Evolutionary conservation across 495 filamentous ascomycete species (phyloP), one percentile per base, ranked within the genome.

Genomic region (Darksidea phi): DNA sequence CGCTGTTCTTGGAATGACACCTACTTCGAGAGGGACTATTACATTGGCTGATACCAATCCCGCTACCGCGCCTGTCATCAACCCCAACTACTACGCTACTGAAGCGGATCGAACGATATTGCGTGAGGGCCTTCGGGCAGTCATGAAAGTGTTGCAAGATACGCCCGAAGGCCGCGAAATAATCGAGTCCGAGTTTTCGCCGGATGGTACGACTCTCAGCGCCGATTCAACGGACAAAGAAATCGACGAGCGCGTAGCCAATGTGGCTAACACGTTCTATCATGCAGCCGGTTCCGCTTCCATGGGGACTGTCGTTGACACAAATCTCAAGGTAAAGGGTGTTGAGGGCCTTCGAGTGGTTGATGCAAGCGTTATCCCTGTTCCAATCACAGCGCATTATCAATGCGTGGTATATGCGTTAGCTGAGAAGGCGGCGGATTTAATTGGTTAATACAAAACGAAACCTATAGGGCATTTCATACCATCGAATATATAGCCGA

Each of bases 31-130:
- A 3, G 86, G 86, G 25, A 73, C 75, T n/a, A 79, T 85, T 0
- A 75, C 67, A 0, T 74, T 89, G 25, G 75, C 79, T 28, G 84
- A 82, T 0, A 70, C 78, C 0, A 72, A 87, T 70, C 83, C 84
- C 0, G 57, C 70, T 2, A 80, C 75, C 8, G 77, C 80, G n/a
- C 77, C 84, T 0, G 57, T 77, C 0, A 84, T 86, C 63, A 77
- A 87, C 63, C 82, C 84, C 0, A 76, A 75, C 24, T 56, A 56
- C 38, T 46, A 24, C 17, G 23, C 8, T 1, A 56, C 53, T n/a
- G 37, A 56, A 37, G 41, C 28, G 5, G 53, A 56, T 13, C 11
- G 24, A 21, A n/a, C 43, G 5, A 25, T 43, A 6, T 45, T 56
- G 32, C 36, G 53, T 1, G 21, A 56, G n/a, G 53, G 36, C 6